Evolutionary conservation across 441 rosid genomes (phyloP), one percentile per base, ranked within the genome.

Genomic region (Euphorbia schlechtendalii): DNA sequence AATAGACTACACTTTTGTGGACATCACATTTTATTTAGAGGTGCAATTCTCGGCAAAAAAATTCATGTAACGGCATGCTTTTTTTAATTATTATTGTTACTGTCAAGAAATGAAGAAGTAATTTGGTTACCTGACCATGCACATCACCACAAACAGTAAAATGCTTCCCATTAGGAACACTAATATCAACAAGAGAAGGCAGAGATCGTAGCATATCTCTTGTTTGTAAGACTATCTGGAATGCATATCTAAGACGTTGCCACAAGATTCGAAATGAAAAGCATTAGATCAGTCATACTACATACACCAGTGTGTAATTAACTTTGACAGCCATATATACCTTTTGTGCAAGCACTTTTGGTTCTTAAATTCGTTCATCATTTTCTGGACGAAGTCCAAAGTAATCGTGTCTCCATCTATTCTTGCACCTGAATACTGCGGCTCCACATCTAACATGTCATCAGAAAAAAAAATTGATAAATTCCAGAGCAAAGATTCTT

Each of bases 101-200:
- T 64, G 21, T 58, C 62, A 70, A 63, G 66, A 45, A 22, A 46
- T 32, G 34, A 32, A 32, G 13, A 59, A 20, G 36, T 61, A 48
- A 54, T 34, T 27, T 21, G 56, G 75, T 81, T 82, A 94, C 99
- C 98, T 94, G 98, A 72, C 99, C 99, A 75, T 94, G 99, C 56
- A 94, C 96, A 74, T 94, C 99, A 80, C 99, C 99, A 63, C 99
- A 94, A 62, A 94, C 96, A 0, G 96, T 91, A 69, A 91, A 84
- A 78, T 82, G 91, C 41, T 78, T 84, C 66, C 91, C 87, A 62
- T 79, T 73, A 34, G 92, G 89, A 65, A 91, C 82, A 65, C 27
- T 74, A 70, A 94, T 80, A 77, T 91, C 94, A 72, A 91, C 87
- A 72, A 94, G 89, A 41, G 96, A 91, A 52, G 99, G 94, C 74